Conservation (phyloP, 352 stramenopile species). For the Aphanomyces invadans region DNA sequence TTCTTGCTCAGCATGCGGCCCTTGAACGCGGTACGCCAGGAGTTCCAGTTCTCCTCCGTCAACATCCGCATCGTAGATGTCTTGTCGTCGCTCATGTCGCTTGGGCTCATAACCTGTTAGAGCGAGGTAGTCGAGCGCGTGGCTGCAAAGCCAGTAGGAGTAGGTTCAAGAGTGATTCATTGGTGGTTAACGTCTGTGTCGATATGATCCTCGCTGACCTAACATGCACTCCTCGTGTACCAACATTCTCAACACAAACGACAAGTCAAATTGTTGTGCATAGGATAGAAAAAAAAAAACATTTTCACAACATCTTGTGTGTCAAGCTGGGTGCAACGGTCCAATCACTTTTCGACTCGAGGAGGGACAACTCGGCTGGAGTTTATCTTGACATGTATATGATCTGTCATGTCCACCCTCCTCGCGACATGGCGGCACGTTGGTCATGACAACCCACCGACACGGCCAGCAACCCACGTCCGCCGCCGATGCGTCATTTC, state of each 20-base stretch:
- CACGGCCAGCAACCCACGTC: no score
- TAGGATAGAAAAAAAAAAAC: no score
- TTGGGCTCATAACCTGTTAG: conserved; percentile 13
- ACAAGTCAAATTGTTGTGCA: no score
- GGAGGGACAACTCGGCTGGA: no score
- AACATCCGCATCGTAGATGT: conserved; percentile 5
- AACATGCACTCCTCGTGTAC: neutral
- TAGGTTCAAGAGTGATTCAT: conserved; percentile 5
- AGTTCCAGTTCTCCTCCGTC: neutral
- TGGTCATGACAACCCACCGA: no score
- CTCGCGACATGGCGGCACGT: no score
- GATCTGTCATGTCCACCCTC: no score
- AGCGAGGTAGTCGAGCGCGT: neutral
- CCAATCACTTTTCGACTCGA: no score
- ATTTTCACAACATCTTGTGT: no score
- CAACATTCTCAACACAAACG: neutral
- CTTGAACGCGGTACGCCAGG: neutral
- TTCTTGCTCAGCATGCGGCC: neutral
- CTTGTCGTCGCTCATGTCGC: neutral
- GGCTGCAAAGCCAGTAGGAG: neutral
- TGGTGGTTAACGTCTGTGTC: neutral
- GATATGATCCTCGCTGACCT: neutral
- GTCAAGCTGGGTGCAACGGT: no score
- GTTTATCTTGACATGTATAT: no score
- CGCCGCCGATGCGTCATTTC: no score